Evolutionary conservation across 2,329 filamentous ascomycete genomes (phyloP).

Genomic region (Epichloe glyceriae): DNA sequence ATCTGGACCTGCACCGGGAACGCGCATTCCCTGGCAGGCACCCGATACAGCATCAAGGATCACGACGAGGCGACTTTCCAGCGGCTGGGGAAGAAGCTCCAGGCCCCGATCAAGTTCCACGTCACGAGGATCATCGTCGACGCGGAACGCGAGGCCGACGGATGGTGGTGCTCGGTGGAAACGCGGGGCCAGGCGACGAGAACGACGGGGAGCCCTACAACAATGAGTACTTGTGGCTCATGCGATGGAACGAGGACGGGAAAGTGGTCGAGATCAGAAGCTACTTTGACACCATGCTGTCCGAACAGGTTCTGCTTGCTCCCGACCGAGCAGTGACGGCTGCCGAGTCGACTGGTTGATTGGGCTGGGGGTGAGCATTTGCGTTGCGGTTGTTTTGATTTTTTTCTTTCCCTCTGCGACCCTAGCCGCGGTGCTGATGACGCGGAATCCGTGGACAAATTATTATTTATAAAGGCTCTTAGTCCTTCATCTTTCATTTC

Average conservation of each 20-base stretch:
- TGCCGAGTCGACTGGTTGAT: not conserved
- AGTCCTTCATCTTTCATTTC: no score
- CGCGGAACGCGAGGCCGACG: slow-evolving; percentile 9
- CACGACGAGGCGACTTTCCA: slow-evolving; percentile 11
- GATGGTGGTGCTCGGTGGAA: slow-evolving; percentile 14
- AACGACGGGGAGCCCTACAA: slow-evolving; percentile 11
- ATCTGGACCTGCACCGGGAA: slow-evolving; percentile 14
- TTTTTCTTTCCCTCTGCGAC: no score
- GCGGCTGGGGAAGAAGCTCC: slow-evolving; percentile 10
- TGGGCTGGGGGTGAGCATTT: no score
- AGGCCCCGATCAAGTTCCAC: slow-evolving; percentile 11
- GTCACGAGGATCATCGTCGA: slow-evolving; percentile 12
- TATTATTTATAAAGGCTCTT: no score
- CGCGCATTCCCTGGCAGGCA: slow-evolving; percentile 14
- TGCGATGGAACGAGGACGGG: slow-evolving; percentile 12
- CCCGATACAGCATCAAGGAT: slow-evolving; percentile 8
- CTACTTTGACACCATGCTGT: slow-evolving; percentile 13
- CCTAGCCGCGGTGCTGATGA: no score
- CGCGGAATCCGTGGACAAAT: no score
- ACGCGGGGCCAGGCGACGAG: slow-evolving; percentile 10
- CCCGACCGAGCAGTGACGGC: not conserved
- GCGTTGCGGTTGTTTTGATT: no score
- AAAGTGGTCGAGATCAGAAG: slow-evolving; percentile 13
- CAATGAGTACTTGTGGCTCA: slow-evolving; percentile 15
- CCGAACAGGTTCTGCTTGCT: slow-evolving; percentile 9